phyloP scores from a whole-genome alignment of 805 yeast genomes.

The Starmerella sp. region DNA sequence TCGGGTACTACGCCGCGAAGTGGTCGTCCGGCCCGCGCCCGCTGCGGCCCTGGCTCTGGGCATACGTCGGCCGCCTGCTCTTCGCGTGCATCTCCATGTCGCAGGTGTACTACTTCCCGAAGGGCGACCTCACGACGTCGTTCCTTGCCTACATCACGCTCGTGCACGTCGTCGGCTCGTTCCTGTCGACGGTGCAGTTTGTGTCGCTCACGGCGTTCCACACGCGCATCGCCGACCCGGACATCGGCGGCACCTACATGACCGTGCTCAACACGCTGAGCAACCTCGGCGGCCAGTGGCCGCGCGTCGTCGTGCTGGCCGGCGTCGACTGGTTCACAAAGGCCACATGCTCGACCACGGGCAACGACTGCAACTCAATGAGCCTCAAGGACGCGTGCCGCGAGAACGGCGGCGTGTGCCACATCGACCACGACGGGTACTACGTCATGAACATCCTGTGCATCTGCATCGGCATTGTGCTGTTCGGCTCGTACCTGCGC shows the following conservation, averaged over 20 bases:
- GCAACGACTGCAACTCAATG: constrained; percentile 31
- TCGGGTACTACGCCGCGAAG: constrained; percentile 91
- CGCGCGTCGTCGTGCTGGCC: constrained; percentile 64
- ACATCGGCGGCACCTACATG: constrained; percentile 97
- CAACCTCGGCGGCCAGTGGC: constrained; percentile 97
- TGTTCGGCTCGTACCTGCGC: constrained; percentile 58
- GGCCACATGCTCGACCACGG: constrained; percentile 40
- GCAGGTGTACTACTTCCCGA: constrained; percentile 63
- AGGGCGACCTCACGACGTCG: constrained; percentile 35
- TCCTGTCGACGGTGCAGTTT: constrained; percentile 91
- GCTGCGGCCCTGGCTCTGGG: constrained; percentile 79
- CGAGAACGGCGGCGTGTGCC: constrained; percentile 45
- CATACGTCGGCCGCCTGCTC: constrained; percentile 65
- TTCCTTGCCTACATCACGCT: constrained; percentile 64
- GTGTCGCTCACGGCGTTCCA: constrained; percentile 92
- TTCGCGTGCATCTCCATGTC: constrained; percentile 70
- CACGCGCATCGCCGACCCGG: constrained; percentile 88
- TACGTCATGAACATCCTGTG: constrained; percentile 67
- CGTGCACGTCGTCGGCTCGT: constrained; percentile 76
- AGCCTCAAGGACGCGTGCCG: constrained; percentile 41
- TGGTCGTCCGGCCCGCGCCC: constrained; percentile 72
- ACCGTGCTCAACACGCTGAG: constrained; percentile 85
- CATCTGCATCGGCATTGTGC: constrained; percentile 48
- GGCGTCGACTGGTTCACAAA: constrained; percentile 70
- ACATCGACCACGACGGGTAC: constrained; percentile 64